phyloP scores from a whole-genome alignment of 345 rosid species.

The Sonneratia caseolaris region DNA sequence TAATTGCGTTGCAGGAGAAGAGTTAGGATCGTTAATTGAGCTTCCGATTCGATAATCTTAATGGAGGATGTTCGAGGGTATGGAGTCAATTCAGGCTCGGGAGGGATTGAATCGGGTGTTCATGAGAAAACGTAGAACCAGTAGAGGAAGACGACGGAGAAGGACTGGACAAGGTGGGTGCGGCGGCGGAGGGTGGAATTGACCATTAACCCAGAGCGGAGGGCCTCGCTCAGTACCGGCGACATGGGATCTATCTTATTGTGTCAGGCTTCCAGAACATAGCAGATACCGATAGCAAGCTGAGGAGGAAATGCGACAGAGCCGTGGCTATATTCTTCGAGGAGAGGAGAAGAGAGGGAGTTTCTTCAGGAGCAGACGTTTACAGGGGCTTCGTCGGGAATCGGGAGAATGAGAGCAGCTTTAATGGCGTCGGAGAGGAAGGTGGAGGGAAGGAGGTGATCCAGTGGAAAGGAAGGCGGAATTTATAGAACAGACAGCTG shows the following conservation, averaged over 20 bases:
- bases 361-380: not conserved
- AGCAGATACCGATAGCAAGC: not conserved
- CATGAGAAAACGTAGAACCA: conserved; percentile 47
- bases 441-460: conserved; percentile 18
- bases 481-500: conserved; percentile 11
- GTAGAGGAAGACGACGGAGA: conserved; percentile 53
- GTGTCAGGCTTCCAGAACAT: not conserved
- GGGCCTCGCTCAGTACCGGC: conserved; percentile 39
- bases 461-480: conserved; percentile 11
- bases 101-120: not conserved
- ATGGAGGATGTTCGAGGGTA: not conserved
- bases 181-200: conserved; percentile 34
- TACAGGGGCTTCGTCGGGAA: not conserved
- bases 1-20: not conserved
- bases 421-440: not conserved
- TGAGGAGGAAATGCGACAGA: not conserved
- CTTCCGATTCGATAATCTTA: not conserved
- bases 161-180: conserved; percentile 46
- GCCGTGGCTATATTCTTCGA: not conserved
- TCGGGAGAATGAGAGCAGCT: not conserved
- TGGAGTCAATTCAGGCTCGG: no score
- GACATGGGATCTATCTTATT: conserved; percentile 16
- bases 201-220: conserved; percentile 30
- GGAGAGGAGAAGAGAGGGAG: not conserved
- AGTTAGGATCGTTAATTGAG: not conserved